Evolutionary conservation across 2,329 filamentous ascomycete species (phyloP).

Genomic region (Fragosphaeria purpurea): DNA sequence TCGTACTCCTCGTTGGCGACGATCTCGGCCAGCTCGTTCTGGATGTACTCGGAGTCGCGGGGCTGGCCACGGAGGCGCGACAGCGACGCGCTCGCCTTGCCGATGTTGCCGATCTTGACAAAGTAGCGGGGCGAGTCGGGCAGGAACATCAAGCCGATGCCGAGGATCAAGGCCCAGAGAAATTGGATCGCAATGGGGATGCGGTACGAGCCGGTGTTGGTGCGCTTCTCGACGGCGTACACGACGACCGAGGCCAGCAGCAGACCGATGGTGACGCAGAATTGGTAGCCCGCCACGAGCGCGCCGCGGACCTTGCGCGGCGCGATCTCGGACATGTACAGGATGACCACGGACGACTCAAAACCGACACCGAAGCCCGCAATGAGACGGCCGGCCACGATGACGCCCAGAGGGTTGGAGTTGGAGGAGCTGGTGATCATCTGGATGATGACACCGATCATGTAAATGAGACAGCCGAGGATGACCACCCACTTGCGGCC

Average conservation of each 20-base stretch:
- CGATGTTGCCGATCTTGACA: slow-evolving; percentile 65
- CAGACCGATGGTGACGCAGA: slow-evolving; percentile 65
- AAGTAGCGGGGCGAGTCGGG: slow-evolving; percentile 81
- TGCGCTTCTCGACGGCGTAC: slow-evolving; percentile 56
- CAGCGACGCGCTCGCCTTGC: slow-evolving; percentile 52
- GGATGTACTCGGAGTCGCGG: slow-evolving; percentile 61
- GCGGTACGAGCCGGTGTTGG: slow-evolving; percentile 60
- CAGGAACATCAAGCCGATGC: slow-evolving; percentile 59
- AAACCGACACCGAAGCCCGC: slow-evolving; percentile 73
- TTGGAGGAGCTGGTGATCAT: slow-evolving; percentile 38
- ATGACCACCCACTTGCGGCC: slow-evolving; percentile 66
- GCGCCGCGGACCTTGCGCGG: slow-evolving; percentile 54
- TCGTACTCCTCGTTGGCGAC: slow-evolving; percentile 86
- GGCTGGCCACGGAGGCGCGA: slow-evolving; percentile 65
- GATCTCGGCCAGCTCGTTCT: slow-evolving; percentile 72
- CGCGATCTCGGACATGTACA: slow-evolving; percentile 79
- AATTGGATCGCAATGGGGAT: slow-evolving; percentile 77
- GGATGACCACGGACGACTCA: slow-evolving; percentile 68
- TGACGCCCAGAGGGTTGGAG: slow-evolving; percentile 45
- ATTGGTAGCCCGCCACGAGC: slow-evolving; percentile 54
- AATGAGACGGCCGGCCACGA: slow-evolving; percentile 64
- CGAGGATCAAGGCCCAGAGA: slow-evolving; percentile 69
- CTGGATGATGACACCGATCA: slow-evolving; percentile 58
- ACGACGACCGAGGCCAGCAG: slow-evolving; percentile 48
- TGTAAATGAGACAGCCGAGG: slow-evolving; percentile 61